Evolutionary conservation across 2,329 filamentous ascomycete genomes (phyloP).

Genomic region (Neoarthrinium moseri): DNA sequence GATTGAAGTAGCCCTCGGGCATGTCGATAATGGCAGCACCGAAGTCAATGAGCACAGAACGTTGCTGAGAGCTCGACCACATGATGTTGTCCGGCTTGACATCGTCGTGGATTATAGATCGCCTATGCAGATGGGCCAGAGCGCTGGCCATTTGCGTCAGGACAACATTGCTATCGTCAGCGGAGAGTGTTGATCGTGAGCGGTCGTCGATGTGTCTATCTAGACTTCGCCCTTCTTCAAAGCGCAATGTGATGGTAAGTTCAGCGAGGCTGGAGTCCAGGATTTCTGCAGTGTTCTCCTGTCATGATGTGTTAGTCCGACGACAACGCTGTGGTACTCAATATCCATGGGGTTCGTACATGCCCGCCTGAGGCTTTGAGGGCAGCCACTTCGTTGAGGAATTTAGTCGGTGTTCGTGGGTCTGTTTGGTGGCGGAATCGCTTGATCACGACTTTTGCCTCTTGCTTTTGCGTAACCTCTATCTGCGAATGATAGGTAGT

Average conservation of each 20-base stretch:
- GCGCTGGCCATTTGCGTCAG: slow-evolving; percentile 2
- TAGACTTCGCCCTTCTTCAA: not conserved
- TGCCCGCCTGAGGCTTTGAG: not conserved
- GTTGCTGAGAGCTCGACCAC: not conserved
- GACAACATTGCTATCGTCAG: not conserved
- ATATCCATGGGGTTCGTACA: not conserved
- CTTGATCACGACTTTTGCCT: not conserved
- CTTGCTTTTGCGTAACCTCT: not conserved
- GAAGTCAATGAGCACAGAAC: slow-evolving; percentile 1
- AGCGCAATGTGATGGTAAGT: not conserved
- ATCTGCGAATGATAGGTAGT: not conserved
- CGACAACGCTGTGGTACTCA: not conserved
- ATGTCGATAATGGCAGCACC: not conserved
- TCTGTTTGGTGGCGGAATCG: not conserved
- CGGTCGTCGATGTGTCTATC: not conserved
- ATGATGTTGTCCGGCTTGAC: slow-evolving; percentile 9
- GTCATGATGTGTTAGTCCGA: not conserved
- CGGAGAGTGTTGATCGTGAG: not conserved
- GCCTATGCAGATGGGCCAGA: not conserved
- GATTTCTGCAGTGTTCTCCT: slow-evolving; percentile 1
- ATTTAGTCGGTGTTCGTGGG: not conserved
- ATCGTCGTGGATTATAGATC: slow-evolving; percentile 5
- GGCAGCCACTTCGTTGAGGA: slow-evolving; percentile 1
- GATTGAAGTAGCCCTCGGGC: not conserved
- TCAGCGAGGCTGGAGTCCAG: not conserved